These are phyloP conservation scores for Herpetospermum pedunculosum DNA, from an alignment of 306 rosid species.

Conservation along the genomic window DNA sequence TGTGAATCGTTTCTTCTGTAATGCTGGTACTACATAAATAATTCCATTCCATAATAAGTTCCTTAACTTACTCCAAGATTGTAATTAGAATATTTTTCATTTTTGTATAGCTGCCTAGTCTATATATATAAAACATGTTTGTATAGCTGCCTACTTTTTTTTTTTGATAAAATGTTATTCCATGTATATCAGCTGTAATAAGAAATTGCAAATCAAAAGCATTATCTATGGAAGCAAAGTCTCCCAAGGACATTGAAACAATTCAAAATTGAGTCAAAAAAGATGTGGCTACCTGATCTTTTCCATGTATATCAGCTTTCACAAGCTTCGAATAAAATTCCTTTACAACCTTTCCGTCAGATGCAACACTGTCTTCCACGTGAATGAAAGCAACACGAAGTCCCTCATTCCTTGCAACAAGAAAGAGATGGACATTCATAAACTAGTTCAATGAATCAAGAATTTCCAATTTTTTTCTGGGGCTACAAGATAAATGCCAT, in stretches of 20 bases:
- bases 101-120: neutral
- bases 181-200: neutral
- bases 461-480: neutral
- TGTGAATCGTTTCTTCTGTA: neutral
- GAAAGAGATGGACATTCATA: neutral
- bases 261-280: neutral
- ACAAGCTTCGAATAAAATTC: constrained; percentile 90
- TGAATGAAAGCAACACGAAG: constrained; percentile 98
- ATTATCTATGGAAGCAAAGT: neutral
- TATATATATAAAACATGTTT: neutral
- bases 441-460: neutral
- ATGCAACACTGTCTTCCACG: constrained; percentile 43
- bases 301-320: constrained; percentile 86
- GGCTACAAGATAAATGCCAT: neutral
- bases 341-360: constrained; percentile 34
- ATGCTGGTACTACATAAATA: neutral
- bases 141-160: neutral
- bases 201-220: neutral
- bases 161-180: too few relatives aligned
- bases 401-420: constrained; percentile 72
- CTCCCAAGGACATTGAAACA: neutral
- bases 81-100: neutral
- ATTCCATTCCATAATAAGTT: neutral
- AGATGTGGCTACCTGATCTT: constrained; percentile 72
- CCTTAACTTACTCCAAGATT: neutral